Evolutionary conservation across 2,329 filamentous ascomycete species (phyloP), one percentile per base, ranked within the genome.

Genomic region (Diaporthe citriasiana): DNA sequence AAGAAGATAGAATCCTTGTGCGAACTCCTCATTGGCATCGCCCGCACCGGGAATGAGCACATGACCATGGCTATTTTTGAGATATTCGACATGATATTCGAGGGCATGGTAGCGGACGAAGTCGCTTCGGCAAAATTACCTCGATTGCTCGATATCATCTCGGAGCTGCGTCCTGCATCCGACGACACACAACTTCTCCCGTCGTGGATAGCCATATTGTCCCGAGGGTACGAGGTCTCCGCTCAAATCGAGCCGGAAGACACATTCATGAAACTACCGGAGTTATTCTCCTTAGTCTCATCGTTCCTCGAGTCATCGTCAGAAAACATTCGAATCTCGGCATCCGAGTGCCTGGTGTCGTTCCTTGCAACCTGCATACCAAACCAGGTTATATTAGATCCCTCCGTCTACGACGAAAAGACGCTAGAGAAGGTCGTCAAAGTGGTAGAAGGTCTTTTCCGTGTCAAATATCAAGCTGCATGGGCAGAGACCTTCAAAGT

Each of bases 41-140:
- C 96, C 40, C 93, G 93, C 80, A 95, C 94, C 12, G 97, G 92
- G 82, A 98, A 97, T 82, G 95, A 98, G 82, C 97, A 96, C 82
- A 92, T 99, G 87, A 97, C 95, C 42, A 97, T 98, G 93, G 93
- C 94, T 15, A 94, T 95, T 0, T 98, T 99, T 79, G 96, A 98
- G 77, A 96, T 98, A 5, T 99, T 99, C 79, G 97, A 99, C 82
- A 93, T 97, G 82, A 97, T 98, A 57, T 98, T 99, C 77, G 93
- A 93, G 78, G 93, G 95, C 10, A 95, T 99, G 93, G 90, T 87
- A n/a, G 90, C 92, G 22, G 93, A 95, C 77, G 95, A 97, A 77
- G 89, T 95, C 65, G 94, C 95, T 0, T 97, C 95, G 3, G 90
- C 94, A 0, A 99, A 98, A 84, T 88, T 99, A 17, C 95, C 95